These are phyloP conservation scores for Psidium friedrichsthalianum DNA, from an alignment of 345 rosid genomes.

Conservation along the genomic window DNA sequence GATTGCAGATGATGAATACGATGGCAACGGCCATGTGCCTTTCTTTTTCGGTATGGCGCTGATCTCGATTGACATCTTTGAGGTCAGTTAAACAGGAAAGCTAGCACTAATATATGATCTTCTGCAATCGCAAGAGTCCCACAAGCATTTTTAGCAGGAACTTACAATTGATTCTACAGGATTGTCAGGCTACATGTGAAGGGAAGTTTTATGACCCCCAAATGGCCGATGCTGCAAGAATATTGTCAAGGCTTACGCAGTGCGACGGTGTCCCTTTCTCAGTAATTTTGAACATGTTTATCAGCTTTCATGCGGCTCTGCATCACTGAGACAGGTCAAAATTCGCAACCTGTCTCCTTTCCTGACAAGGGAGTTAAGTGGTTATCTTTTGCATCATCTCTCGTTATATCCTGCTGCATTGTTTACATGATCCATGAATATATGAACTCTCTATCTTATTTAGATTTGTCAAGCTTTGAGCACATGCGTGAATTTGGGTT, in stretches of 20 bases:
- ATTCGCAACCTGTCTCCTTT: slow-evolving; percentile 6
- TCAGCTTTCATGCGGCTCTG: not conserved
- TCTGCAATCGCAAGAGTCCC: not conserved
- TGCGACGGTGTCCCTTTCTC: slow-evolving; percentile 1
- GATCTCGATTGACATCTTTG: slow-evolving; percentile 19
- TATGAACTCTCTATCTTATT: slow-evolving; percentile 11
- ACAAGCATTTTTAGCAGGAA: not conserved
- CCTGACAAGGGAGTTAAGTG: slow-evolving; percentile 28
- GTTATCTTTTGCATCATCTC: not conserved
- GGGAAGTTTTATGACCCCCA: slow-evolving; percentile 12
- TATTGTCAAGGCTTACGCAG: slow-evolving; percentile 8
- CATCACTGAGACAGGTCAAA: slow-evolving; percentile 63
- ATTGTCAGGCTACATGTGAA: slow-evolving; percentile 18
- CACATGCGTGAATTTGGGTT: slow-evolving; percentile 68
- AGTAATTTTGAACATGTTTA: not conserved
- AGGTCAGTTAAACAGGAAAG: not conserved
- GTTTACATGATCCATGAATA: not conserved
- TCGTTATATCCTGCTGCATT: not conserved
- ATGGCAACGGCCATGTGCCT: slow-evolving; percentile 14
- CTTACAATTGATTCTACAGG: slow-evolving; percentile 11
- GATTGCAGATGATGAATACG: slow-evolving; percentile 5
- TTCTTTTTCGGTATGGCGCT: slow-evolving; percentile 35
- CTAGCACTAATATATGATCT: not conserved
- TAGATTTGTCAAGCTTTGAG: slow-evolving; percentile 44
- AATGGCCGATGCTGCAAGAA: not conserved